Base-by-base conservation (phyloP, 2,329 filamentous ascomycete genomes). In the Cladosporium sp. region DNA sequence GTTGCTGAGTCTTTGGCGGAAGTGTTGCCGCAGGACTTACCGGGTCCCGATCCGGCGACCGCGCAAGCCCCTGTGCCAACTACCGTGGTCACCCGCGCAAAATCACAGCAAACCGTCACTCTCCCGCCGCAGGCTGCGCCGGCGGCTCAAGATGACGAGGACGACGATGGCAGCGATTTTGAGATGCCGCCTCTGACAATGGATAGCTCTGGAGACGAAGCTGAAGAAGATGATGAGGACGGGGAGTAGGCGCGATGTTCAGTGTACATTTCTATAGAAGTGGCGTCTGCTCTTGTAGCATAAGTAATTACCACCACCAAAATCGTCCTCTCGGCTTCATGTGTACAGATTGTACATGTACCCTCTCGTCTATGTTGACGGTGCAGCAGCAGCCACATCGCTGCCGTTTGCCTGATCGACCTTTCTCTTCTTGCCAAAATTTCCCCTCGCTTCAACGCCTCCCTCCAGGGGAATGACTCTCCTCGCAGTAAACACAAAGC, bases 401-500 rank as follows among this genome's bases (percentile, higher is more conserved):
- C 34, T 31, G 37, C n/a, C 37, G 33, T 22, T 46, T 10, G 35
- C 42, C 10, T 40, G 33, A 16, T 45, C 43, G 14, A 55, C 64
- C 72, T 85, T 91, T 68, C 83, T 83, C 70, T 81, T 82, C 70
- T 88, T 87, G 16, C 54, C 58, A 50, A 82, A 83, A 64, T 85
- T 86, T 0, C 93, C 93, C 55, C 89, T 82, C 1, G 92, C 92
- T 63, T 89, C 85, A 4, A 96, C 85, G 61, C 80, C 83, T 2
- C 87, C 89, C 62, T 88, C 81, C 0, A 87, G 83, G 0, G 93
- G 93, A 43, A 92, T 73, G 1, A 93, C 89, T 60, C 84, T 81
- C 67, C 86, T 88, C 0, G 80, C 92, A 28, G 89, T 92, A 60
- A 97, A 90, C 3, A 98, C 68, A 68, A 89, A 98, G 0, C 93